Percentiles rank a stretch among this genome's conserved stretches.
These are phyloP conservation scores for Stagonosporopsis cucurbitacearum DNA, from an alignment of 2,329 filamentous ascomycete genomes.

Conservation along the genomic window DNA sequence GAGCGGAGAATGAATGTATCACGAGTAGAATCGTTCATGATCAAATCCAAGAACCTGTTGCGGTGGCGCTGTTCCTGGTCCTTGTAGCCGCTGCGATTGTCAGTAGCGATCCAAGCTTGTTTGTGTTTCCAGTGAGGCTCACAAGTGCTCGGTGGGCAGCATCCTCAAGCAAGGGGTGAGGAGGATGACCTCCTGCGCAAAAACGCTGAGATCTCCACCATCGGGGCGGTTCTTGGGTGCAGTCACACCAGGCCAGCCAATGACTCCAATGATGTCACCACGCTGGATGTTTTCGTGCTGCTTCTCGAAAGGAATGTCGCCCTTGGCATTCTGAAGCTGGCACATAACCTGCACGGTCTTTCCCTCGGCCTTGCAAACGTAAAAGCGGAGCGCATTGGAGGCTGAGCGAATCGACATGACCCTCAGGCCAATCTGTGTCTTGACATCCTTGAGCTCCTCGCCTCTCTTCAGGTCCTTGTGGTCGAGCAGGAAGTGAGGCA, in stretches of 20 bases:
- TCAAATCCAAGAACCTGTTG: slow-evolving; percentile 91
- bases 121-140: not conserved
- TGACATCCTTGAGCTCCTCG: slow-evolving; percentile 76
- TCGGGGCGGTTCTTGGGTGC: slow-evolving; percentile 73
- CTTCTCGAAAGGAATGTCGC: slow-evolving; percentile 75
- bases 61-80: slow-evolving; percentile 93
- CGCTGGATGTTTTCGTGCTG: slow-evolving; percentile 89
- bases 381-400: slow-evolving; percentile 39
- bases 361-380: slow-evolving; percentile 66
- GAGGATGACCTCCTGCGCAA: slow-evolving; percentile 83
- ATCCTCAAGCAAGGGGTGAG: slow-evolving; percentile 91
- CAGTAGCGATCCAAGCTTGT: not conserved
- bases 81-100: slow-evolving; percentile 71
- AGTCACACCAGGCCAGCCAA: slow-evolving; percentile 84
- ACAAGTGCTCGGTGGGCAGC: slow-evolving; percentile 69
- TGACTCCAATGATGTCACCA: slow-evolving; percentile 90
- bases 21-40: slow-evolving; percentile 90
- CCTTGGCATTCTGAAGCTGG: slow-evolving; percentile 78
- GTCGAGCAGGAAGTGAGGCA: slow-evolving; percentile 78
- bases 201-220: slow-evolving; percentile 86
- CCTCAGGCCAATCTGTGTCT: slow-evolving; percentile 79
- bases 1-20: slow-evolving; percentile 70
- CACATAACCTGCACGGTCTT: slow-evolving; percentile 90
- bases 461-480: slow-evolving; percentile 86
- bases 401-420: slow-evolving; percentile 65